Base-by-base conservation (phyloP, 352 stramenopile genomes). In the Thraustochytrium striatum region DNA sequence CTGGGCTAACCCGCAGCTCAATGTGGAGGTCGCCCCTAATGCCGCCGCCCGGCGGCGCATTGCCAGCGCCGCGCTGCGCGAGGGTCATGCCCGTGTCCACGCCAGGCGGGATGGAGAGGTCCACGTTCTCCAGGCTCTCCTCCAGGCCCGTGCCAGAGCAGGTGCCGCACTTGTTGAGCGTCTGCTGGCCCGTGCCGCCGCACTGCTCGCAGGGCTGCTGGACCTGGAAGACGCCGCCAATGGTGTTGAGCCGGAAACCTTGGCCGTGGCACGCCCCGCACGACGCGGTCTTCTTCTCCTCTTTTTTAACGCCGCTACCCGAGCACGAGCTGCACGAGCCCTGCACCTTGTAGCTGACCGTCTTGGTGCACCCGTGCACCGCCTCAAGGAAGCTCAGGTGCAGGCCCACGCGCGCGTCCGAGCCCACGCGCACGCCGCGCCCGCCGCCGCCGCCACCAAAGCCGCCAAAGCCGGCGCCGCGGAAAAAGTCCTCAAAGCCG, bases 401-500 rank as follows among this genome's bases (percentile, higher is more conserved):
- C 8, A 80, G 11, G 33, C 53, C 28, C 11, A 73, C 16, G 1
- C 57, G 28, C 2, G 43, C 32, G 33, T 80, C 55, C 7, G 19
- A 5, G 39, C 70, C 58, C 19, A 57, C 32, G 11, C n/a, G 50
- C 13, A 33, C 19, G 25, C 9, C 39, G 19, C 32, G 7, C 41
- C 44, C 33, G 21, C 32, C 32, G 9, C 41, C 65, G 43, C 44
- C 25, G 43, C 43, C 43, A 30, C 52, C 32, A 21, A 55, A 38
- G 30, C 19, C 5, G 53, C 21, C n/a, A 25, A 75, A 75, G 44
- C 65, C 65, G 25, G 47, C 47, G 47, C 41, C 53, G 19, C 9
- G 8, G 36, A 80, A 80, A 69, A 80, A 75, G 41, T 80, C 70
- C 50, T 69, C 55, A 7, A 80, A 80, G 47, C 58, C 70, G 78